phyloP scores from a whole-genome alignment of 2,329 filamentous ascomycete genomes.

The Chrysoporthe puriensis region DNA sequence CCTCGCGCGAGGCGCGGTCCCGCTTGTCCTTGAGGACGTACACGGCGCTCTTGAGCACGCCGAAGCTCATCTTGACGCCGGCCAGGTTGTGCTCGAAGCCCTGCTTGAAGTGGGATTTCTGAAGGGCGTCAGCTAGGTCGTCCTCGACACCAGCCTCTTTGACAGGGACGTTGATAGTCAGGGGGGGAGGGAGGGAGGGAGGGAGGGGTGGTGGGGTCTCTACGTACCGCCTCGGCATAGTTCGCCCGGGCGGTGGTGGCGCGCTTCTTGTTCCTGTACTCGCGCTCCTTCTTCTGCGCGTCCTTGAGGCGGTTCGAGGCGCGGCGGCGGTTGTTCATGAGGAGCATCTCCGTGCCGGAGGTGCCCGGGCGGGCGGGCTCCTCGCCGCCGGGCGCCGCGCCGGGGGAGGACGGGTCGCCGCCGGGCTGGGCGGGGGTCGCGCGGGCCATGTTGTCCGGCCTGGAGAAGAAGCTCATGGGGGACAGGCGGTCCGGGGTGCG shows the following conservation, averaged over 20 bases:
- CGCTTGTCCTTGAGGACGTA: slow-evolving; percentile 44
- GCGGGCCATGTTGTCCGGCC: slow-evolving; percentile 22
- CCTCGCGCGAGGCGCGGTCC: slow-evolving; percentile 37
- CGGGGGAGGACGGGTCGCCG: background rate
- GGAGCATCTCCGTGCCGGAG: slow-evolving; percentile 47
- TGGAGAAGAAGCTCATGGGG: slow-evolving; percentile 26
- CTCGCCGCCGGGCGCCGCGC: slow-evolving; percentile 29
- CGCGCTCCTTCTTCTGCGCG: slow-evolving; percentile 45
- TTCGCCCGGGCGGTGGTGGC: slow-evolving; percentile 43
- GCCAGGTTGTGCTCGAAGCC: slow-evolving; percentile 41
- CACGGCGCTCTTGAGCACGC: slow-evolving; percentile 39
- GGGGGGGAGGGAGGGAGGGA: too few relatives aligned
- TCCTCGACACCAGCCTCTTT: background rate
- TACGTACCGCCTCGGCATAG: slow-evolving; percentile 39
- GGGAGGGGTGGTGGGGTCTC: too few relatives aligned
- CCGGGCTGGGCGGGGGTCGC: slow-evolving; percentile 11
- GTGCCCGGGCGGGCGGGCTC: slow-evolving; percentile 46
- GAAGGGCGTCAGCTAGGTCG: background rate
- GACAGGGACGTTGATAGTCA: too few relatives aligned
- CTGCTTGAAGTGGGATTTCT: slow-evolving; percentile 43
- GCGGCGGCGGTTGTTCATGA: slow-evolving; percentile 42
- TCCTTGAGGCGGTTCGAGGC: slow-evolving; percentile 44
- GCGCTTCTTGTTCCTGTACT: slow-evolving; percentile 47
- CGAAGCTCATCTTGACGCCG: slow-evolving; percentile 39
- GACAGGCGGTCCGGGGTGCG: background rate